Percentiles rank a stretch among this genome's conserved stretches.
Evolutionary conservation across 768 basidiomycete genomes (phyloP).

Genomic region (Tricholoma sp.): DNA sequence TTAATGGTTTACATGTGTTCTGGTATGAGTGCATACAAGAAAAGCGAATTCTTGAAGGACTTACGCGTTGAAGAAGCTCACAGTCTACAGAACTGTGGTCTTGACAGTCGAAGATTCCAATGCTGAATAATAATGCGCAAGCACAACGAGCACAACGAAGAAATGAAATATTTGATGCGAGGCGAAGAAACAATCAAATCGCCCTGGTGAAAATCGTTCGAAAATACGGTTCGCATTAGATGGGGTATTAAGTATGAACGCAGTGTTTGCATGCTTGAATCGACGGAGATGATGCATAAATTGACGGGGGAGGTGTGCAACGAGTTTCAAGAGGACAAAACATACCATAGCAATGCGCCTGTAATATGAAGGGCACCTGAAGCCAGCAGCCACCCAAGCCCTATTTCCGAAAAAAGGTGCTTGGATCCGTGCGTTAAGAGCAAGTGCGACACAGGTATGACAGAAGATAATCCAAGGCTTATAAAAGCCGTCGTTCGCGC

Average conservation of each 20-base stretch:
- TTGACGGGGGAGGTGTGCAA: constrained; percentile 7
- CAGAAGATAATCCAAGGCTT: constrained; percentile 63
- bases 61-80: background rate
- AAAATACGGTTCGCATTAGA: constrained; percentile 79
- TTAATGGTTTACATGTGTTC: background rate
- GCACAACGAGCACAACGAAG: constrained; percentile 67
- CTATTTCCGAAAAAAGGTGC: constrained; percentile 55
- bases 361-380: constrained; percentile 73
- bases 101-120: constrained; percentile 54
- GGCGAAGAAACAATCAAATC: constrained; percentile 72
- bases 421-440: constrained; percentile 51
- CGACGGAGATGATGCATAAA: constrained; percentile 11
- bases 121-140: constrained; percentile 59
- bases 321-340: constrained; percentile 21
- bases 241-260: constrained; percentile 16
- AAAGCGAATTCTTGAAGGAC: background rate
- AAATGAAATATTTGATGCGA: constrained; percentile 92
- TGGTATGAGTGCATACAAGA: background rate
- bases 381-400: constrained; percentile 62
- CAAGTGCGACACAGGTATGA: constrained; percentile 67
- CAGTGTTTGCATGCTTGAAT: constrained; percentile 14
- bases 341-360: constrained; percentile 82
- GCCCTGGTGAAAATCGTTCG: constrained; percentile 68
- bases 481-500: constrained; percentile 79
- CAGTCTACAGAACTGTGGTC: constrained; percentile 19